Evolutionary conservation across 1,284 basidiomycete genomes (phyloP), one percentile per base, ranked within the genome.

Genomic region (Melampsora americana): DNA sequence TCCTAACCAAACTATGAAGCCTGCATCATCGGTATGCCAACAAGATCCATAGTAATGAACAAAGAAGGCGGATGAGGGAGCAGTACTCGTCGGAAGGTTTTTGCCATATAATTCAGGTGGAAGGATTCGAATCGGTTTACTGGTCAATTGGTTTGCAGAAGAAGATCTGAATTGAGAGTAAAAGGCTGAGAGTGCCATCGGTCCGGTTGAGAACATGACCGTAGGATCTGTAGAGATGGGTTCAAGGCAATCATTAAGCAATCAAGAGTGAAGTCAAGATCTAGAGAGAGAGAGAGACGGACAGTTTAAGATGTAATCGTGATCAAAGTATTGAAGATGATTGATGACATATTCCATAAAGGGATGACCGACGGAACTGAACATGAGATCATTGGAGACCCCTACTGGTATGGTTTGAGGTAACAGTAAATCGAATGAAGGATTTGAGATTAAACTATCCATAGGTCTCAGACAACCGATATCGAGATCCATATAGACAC

Each of bases 191-290:
- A 83, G 79, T 77, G 82, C 82, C 84, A 84, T 85, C 42, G 84
- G 85, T 1, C 95, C 95, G 0, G 96, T 99, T 66, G 93, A 93
- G 85, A 99, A 99, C 95, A 99, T 99, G 85, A 99, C 95, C 46
- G 95, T 99, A 42, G 96, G 95, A 81, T 99, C 99, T 84, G 97
- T 95, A 20, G n/a, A n/a, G n/a, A n/a, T n/a, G n/a, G n/a, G n/a
- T n/a, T n/a, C n/a, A n/a, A n/a, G n/a, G n/a, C n/a, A n/a, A n/a
- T n/a, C n/a, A n/a, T n/a, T n/a, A n/a, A n/a, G n/a, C n/a, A n/a
- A n/a, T n/a, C n/a, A n/a, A n/a, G n/a, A n/a, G n/a, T n/a, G n/a
- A n/a, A n/a, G n/a, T n/a, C n/a, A n/a, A n/a, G n/a, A n/a, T n/a
- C n/a, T n/a, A 26, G n/a, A 46, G 42, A 23, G 2, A 32, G 60